These are phyloP conservation scores for Teunomyces panamensis DNA, from an alignment of 805 yeast species.

Conservation along the genomic window DNA sequence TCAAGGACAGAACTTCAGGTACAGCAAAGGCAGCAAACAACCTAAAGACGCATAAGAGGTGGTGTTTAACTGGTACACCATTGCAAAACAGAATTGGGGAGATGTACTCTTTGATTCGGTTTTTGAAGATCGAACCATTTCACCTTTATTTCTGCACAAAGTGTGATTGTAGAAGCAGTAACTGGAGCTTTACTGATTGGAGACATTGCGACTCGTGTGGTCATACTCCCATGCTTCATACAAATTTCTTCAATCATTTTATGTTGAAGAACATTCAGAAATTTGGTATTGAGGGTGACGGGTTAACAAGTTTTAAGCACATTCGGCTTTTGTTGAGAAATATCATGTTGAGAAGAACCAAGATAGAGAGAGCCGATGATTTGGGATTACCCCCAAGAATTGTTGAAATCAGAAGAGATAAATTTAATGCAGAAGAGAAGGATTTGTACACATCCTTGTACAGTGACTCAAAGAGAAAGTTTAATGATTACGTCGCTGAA, in stretches of 20 bases:
- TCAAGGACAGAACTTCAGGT: constrained; percentile 90
- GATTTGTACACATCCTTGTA: constrained; percentile 87
- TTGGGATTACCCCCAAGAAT: constrained; percentile 95
- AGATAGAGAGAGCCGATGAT: constrained; percentile 95
- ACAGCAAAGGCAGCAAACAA: constrained; percentile 90
- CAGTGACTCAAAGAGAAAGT: constrained; percentile 81
- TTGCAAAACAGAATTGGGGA: constrained; percentile 96
- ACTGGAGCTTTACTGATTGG: constrained; percentile 84
- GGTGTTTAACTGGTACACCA: constrained; percentile 97
- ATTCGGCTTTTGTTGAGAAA: constrained; percentile 72
- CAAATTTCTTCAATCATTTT: constrained; percentile 93
- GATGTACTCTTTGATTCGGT: constrained; percentile 86
- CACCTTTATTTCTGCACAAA: constrained; percentile 89
- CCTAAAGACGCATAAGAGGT: constrained; percentile 67
- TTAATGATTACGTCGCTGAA: constrained; percentile 89
- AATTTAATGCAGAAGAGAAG: constrained; percentile 91
- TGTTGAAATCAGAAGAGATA: constrained; percentile 83
- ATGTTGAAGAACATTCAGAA: constrained; percentile 92
- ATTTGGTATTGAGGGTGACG: constrained; percentile 78
- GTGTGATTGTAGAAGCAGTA: constrained; percentile 78
- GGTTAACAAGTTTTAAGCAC: constrained; percentile 70
- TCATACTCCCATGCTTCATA: constrained; percentile 92
- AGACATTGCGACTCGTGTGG: constrained; percentile 84
- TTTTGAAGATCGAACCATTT: constrained; percentile 80
- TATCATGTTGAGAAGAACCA: constrained; percentile 91